Evolutionary conservation across 1,139 yeast genomes (phyloP), one percentile per base, ranked within the genome.

Genomic region (Saccharomycopsis hybrid): DNA sequence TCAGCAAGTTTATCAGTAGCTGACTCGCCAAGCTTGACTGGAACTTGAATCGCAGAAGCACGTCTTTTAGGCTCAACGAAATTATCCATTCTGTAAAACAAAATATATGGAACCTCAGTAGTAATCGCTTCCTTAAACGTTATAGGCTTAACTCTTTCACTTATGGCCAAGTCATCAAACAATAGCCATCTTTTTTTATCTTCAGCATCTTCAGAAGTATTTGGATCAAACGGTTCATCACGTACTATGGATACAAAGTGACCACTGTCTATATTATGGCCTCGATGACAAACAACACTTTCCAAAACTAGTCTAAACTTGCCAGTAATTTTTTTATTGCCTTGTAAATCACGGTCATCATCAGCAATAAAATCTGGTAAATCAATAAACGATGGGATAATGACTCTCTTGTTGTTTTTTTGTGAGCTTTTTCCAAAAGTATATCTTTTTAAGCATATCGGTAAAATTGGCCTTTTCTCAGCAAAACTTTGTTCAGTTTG

Each of bases 311-410:
- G 73, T 66, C 78, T 78, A 63, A 78, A 85, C 36, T 74, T 72
- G 5, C 81, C 82, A 44, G 66, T 60, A 4, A 31, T 27, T 11
- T 36, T 35, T 27, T 35, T 30, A 4, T 13, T 27, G 7, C 28
- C 11, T 28, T 40, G 42, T 5, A 38, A 30, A 38, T 62, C 61
- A 13, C 3, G 9, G 29, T 62, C 64, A 57, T 82, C 88, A 55
- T 83, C 90, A 2, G 89, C 89, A 8, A 85, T 86, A 64, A 85
- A 85, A 51, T 78, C 74, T 0, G 95, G 94, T 51, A 83, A 69
- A 50, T 75, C 71, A 18, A 85, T 85, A 1, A 81, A 70, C 24
- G 85, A 84, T 0, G 95, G 94, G 5, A 85, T 79, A 7, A 77
- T 65, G 25, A 85, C 83, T 52, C 77, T 72, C 40, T 79, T 72